Evolutionary conservation across 2,329 filamentous ascomycete genomes (phyloP).

Genomic region (Helotiales sp.): DNA sequence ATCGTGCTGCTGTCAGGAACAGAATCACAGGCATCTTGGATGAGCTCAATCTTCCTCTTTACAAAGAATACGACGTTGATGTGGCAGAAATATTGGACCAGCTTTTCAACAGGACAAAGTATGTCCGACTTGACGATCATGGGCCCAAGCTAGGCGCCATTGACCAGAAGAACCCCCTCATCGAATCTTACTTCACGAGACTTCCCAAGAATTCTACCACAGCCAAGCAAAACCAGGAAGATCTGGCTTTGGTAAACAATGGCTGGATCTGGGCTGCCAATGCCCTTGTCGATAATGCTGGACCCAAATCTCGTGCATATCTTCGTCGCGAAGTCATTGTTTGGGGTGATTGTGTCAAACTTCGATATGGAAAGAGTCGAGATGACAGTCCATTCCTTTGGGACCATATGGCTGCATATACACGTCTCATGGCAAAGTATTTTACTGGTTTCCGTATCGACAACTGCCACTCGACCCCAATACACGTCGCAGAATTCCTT

Average conservation of each 20-base stretch:
- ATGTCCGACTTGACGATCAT: slow-evolving; percentile 87
- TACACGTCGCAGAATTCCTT: slow-evolving; percentile 92
- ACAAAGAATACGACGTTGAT: slow-evolving; percentile 89
- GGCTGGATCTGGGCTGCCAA: slow-evolving; percentile 99
- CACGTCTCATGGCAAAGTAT: slow-evolving; percentile 87
- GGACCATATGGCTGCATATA: slow-evolving; percentile 95
- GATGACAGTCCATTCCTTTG: slow-evolving; percentile 91
- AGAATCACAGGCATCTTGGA: slow-evolving; percentile 69
- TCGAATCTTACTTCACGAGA: slow-evolving; percentile 94
- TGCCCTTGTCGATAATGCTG: slow-evolving; percentile 90
- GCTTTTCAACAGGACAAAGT: slow-evolving; percentile 91
- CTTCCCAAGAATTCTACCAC: slow-evolving; percentile 79
- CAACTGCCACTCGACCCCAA: slow-evolving; percentile 94
- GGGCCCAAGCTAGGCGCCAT: slow-evolving; percentile 86
- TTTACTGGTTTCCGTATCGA: slow-evolving; percentile 96
- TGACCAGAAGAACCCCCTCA: slow-evolving; percentile 73
- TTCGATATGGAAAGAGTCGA: slow-evolving; percentile 79
- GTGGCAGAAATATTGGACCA: slow-evolving; percentile 83
- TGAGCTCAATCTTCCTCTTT: slow-evolving; percentile 83
- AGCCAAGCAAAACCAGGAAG: slow-evolving; percentile 70
- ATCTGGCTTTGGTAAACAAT: slow-evolving; percentile 87
- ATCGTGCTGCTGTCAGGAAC: slow-evolving; percentile 52
- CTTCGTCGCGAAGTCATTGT: slow-evolving; percentile 94
- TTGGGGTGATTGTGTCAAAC: slow-evolving; percentile 97
- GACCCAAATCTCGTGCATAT: slow-evolving; percentile 86